A percentile compares a stretch with the other conserved stretches of the same genome.
Conservation (phyloP, 768 basidiomycete genomes). For the Calvatia gigantea region DNA sequence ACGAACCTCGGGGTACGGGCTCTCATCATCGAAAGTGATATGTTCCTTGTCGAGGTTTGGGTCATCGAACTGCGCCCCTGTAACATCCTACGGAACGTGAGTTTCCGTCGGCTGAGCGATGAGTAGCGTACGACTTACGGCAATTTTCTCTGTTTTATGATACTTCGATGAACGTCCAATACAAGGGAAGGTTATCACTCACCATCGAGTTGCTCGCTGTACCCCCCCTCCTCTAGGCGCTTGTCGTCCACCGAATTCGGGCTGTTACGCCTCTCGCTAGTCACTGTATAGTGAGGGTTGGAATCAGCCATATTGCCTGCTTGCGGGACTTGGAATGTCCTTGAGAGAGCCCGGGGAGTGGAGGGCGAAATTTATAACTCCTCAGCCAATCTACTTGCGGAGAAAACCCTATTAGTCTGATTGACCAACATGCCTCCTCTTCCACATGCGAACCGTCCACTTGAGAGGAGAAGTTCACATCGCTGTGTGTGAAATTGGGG, state of each 20-base stretch:
- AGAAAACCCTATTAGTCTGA: background rate
- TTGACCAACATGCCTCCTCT: background rate
- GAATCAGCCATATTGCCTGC: background rate
- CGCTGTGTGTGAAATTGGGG: background rate
- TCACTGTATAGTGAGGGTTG: slow-evolving; percentile 3
- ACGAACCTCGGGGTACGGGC: slow-evolving; percentile 76
- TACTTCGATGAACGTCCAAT: background rate
- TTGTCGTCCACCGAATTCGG: background rate
- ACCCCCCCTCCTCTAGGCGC: slow-evolving; percentile 6
- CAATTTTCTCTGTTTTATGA: slow-evolving; percentile 23
- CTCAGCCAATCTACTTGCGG: background rate
- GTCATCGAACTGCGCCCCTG: slow-evolving; percentile 38
- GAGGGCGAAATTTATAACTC: slow-evolving; percentile 3
- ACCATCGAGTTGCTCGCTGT: slow-evolving; percentile 1
- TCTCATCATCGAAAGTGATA: slow-evolving; percentile 54
- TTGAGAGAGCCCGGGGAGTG: background rate
- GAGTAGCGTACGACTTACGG: slow-evolving; percentile 19
- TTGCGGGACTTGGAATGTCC: slow-evolving; percentile 8
- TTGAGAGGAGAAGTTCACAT: slow-evolving; percentile 1
- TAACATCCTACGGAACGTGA: slow-evolving; percentile 22
- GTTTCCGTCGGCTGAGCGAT: background rate
- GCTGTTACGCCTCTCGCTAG: background rate
- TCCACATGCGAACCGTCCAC: slow-evolving; percentile 1
- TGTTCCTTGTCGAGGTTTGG: slow-evolving; percentile 41
- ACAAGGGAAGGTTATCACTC: background rate